These are phyloP conservation scores for Prunus mira DNA, from an alignment of 306 rosid genomes.

Conservation along the genomic window DNA sequence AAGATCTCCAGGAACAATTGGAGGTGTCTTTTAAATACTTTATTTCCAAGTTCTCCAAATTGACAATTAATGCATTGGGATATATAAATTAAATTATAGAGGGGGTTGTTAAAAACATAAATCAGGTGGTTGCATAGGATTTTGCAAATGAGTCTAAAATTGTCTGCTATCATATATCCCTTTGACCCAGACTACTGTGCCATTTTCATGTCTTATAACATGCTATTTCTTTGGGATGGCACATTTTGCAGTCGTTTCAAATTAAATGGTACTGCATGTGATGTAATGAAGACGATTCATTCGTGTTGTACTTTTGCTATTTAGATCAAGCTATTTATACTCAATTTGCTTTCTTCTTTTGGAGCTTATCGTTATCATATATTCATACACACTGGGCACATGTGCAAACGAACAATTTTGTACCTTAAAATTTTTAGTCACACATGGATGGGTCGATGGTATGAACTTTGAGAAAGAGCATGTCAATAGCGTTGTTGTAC, in stretches of 20 bases:
- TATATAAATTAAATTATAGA: not conserved
- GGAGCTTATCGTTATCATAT: not conserved
- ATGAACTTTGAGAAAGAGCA: not conserved
- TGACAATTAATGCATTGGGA: not conserved
- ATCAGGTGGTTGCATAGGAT: not conserved
- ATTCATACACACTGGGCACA: not conserved
- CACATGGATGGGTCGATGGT: not conserved
- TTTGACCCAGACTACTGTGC: not conserved
- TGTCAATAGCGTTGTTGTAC: not conserved
- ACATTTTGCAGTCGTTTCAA: not conserved
- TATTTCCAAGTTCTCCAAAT: not conserved
- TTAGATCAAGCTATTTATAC: not conserved
- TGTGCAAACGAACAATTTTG: not conserved
- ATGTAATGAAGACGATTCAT: not conserved
- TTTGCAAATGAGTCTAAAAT: too few relatives aligned
- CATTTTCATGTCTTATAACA: not conserved
- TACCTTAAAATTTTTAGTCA: not conserved
- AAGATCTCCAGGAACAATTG: constrained; percentile 49
- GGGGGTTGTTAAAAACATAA: not conserved
- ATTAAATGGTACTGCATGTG: not conserved
- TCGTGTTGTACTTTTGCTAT: not conserved
- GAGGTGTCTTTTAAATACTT: constrained; percentile 62
- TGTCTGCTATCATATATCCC: not conserved
- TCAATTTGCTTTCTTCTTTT: not conserved
- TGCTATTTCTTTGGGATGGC: not conserved